Conservation (phyloP, 306 rosid genomes). For the Carpinus viminea region DNA sequence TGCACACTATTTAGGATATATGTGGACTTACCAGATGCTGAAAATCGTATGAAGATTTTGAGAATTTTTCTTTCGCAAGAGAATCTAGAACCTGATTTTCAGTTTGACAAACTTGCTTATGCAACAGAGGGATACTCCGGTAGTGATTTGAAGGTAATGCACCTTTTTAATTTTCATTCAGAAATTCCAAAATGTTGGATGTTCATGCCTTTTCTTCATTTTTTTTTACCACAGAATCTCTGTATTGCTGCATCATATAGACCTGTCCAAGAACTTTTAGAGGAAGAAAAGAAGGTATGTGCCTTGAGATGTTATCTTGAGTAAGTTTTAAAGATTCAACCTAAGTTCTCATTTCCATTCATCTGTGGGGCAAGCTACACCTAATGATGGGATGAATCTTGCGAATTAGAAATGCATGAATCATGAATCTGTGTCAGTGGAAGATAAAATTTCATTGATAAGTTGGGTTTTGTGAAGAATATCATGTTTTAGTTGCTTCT, state of each 20-base stretch:
- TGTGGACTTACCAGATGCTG: constrained; percentile 91
- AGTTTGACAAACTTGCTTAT: constrained; percentile 72
- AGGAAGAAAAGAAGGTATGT: constrained; percentile 68
- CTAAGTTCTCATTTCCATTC: background rate
- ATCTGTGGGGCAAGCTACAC: background rate
- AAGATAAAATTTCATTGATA: background rate
- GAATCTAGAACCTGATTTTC: constrained; percentile 64
- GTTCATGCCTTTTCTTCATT: constrained; percentile 21
- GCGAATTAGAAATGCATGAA: background rate
- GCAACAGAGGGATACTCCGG: constrained; percentile 98
- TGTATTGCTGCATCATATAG: constrained; percentile 94
- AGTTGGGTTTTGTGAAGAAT: background rate
- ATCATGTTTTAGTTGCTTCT: background rate
- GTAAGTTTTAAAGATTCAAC: background rate
- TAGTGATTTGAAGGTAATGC: constrained; percentile 85
- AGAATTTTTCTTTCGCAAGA: constrained; percentile 84
- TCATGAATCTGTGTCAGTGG: background rate
- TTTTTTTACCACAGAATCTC: constrained; percentile 66
- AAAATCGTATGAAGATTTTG: constrained; percentile 84
- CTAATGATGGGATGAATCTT: background rate
- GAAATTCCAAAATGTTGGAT: background rate
- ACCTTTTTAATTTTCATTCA: background rate
- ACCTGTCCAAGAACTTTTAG: constrained; percentile 93
- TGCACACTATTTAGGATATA: constrained; percentile 62
- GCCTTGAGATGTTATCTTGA: constrained; percentile 2